Conservation (phyloP, 140 eudicot genomes). For the Oenanthe javanica region DNA sequence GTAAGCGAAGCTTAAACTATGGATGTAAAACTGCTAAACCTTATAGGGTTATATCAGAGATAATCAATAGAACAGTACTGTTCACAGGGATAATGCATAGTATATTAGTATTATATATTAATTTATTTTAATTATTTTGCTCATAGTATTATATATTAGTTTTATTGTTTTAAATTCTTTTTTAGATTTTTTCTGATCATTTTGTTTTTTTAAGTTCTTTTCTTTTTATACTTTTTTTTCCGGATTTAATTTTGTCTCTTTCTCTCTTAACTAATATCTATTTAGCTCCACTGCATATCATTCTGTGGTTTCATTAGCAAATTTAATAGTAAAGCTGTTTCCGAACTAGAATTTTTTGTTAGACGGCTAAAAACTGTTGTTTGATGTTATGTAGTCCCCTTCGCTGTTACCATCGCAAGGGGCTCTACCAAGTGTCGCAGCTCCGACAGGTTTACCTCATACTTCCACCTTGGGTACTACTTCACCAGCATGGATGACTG, state of each 20-base stretch:
- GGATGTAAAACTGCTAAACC: too few species aligned
- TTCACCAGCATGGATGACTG: slow-evolving; percentile 52
- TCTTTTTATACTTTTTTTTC: background rate
- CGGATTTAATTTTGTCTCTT: background rate
- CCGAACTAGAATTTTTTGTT: background rate
- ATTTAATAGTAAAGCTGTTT: background rate
- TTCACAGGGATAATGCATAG: too few species aligned
- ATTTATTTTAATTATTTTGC: background rate
- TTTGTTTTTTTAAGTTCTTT: background rate
- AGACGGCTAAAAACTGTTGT: background rate
- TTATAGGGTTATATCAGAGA: too few species aligned
- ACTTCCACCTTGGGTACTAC: slow-evolving; percentile 31
- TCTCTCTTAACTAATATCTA: background rate
- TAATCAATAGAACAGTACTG: too few species aligned
- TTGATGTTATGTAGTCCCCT: slow-evolving; percentile 52
- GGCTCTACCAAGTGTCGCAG: slow-evolving; percentile 56
- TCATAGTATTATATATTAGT: background rate
- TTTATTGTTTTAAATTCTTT: background rate
- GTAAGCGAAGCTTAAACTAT: too few species aligned
- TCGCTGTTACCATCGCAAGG: slow-evolving; percentile 64
- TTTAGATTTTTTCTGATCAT: background rate
- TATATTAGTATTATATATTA: too few species aligned
- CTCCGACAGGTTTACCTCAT: slow-evolving; percentile 33
- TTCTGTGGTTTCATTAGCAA: background rate
- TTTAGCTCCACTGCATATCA: background rate